Base-by-base conservation (phyloP, 257 asterid genomes). In the Solanum appendiculatum region DNA sequence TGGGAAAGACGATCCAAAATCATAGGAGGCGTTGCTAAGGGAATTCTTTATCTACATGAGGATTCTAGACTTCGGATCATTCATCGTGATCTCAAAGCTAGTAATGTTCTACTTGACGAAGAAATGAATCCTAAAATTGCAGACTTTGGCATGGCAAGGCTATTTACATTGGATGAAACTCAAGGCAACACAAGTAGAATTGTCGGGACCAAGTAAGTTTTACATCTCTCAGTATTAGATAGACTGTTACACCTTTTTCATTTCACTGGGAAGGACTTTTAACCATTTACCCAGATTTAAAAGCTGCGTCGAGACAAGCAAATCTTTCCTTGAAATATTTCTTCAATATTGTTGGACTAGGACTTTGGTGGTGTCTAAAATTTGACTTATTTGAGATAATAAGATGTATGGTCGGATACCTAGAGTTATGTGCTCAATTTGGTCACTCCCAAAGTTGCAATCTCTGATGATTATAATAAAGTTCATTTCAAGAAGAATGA, bases 51-150 rank as follows among this genome's bases (percentile, higher is more conserved):
- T 56, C 88, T 89, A 3, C 69, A 60, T n/a, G 69, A 60, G 14
- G 87, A 88, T 58, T 88, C 90, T n/a, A 84, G 86, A 6, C 86
- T 88, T 20, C 86, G 40, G 5, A 86, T 91, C 58, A 84, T 91
- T 37, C 92, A 91, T 86, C 89, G 90, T 20, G 89, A 91, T 78
- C 90, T 91, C 56, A 91, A 88, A 88, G 91, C 91, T 3, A 90
- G 92, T 46, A 91, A 91, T 33, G 29, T 91, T 12, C 51, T 91
- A 34, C 77, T 91, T 9, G 92, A 89, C 34, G 84, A 16, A 84
- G 78, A 89, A 73, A 88, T 89, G 90, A 89, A 88, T 15, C 88
- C 92, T 6, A 91, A 91, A 64, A 91, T 89, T 14, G 46, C 92
- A 23, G 83, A 91, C 75, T 91, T 89, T 63, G 91, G 93, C 4